Percentiles rank a stretch among this genome's conserved stretches.
These are phyloP conservation scores for Cyberlindnera samutprakarnensis DNA, from an alignment of 805 yeast genomes.

Conservation along the genomic window DNA sequence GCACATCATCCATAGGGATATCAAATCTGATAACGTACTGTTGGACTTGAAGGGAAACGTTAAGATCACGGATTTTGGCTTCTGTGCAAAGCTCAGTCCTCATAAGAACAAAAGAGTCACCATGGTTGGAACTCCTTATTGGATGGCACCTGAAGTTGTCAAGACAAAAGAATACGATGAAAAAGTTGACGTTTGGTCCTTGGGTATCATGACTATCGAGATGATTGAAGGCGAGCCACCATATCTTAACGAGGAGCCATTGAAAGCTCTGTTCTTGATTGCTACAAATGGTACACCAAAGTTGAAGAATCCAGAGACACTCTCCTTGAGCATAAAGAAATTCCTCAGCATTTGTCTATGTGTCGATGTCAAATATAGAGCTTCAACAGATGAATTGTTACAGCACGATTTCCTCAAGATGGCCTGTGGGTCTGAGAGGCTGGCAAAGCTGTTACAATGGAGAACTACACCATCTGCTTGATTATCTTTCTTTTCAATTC, in stretches of 20 bases:
- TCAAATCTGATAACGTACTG: conserved; percentile 91
- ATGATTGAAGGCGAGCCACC: conserved; percentile 99
- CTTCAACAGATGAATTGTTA: conserved; percentile 80
- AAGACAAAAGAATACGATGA: conserved; percentile 93
- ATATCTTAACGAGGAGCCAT: conserved; percentile 90
- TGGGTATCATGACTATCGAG: conserved; percentile 97
- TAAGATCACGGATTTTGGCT: conserved; percentile 94
- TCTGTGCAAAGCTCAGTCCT: conserved; percentile 89
- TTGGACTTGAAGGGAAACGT: conserved; percentile 77
- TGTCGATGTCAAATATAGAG: conserved; percentile 89
- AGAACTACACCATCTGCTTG: conserved; percentile 16
- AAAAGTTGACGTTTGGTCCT: conserved; percentile 96
- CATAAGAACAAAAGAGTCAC: conserved; percentile 88
- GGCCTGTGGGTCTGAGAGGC: conserved; percentile 52
- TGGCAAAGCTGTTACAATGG: conserved; percentile 54
- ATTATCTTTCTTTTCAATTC: neutral
- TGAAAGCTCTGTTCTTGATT: conserved; percentile 86
- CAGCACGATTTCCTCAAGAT: conserved; percentile 64
- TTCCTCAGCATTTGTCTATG: conserved; percentile 87
- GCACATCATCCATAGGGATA: conserved; percentile 93
- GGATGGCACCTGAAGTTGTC: conserved; percentile 99
- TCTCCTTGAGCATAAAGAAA: conserved; percentile 72
- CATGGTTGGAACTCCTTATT: conserved; percentile 98
- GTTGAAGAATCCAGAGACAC: conserved; percentile 78
- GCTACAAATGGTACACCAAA: conserved; percentile 97